Evolutionary conservation across 2,329 filamentous ascomycete species (phyloP).

Genomic region (Exophiala sideris): DNA sequence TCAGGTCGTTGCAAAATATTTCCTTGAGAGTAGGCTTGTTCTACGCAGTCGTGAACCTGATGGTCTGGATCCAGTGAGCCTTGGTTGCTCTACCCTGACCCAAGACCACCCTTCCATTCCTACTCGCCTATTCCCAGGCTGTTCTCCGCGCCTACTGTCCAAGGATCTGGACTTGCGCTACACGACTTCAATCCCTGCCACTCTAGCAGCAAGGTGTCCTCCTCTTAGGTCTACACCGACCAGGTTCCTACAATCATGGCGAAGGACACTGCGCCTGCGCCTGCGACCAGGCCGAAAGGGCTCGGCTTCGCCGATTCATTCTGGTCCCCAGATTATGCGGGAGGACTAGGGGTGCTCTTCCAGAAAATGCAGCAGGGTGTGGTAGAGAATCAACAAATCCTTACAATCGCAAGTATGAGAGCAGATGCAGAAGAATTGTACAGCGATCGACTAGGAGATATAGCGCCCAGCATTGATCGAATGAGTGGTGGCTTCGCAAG

Average conservation of each 20-base stretch:
- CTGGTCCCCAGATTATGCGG: slow-evolving; percentile 97
- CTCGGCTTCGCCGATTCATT: slow-evolving; percentile 92
- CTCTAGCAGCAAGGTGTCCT: no score
- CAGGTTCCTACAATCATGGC: slow-evolving; percentile 5
- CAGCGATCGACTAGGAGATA: slow-evolving; percentile 74
- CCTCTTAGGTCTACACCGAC: not conserved
- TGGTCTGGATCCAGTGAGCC: not conserved
- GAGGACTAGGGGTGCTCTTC: slow-evolving; percentile 90
- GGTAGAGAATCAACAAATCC: slow-evolving; percentile 88
- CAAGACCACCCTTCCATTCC: not conserved
- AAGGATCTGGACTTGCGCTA: not conserved
- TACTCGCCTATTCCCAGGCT: not conserved
- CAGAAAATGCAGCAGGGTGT: slow-evolving; percentile 95
- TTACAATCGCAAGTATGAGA: slow-evolving; percentile 88
- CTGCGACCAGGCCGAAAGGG: slow-evolving; percentile 53
- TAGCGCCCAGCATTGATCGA: slow-evolving; percentile 76
- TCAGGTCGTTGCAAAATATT: not conserved
- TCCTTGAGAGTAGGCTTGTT: not conserved
- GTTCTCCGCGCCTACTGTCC: not conserved
- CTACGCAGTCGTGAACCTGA: no score
- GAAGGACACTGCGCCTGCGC: slow-evolving; percentile 7
- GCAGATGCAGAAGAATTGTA: slow-evolving; percentile 94
- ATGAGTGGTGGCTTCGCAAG: slow-evolving; percentile 77
- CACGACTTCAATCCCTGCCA: not conserved
- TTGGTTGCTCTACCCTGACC: not conserved